Conservation (phyloP, 1,284 basidiomycete species). For the Rhodotorula sp. region DNA sequence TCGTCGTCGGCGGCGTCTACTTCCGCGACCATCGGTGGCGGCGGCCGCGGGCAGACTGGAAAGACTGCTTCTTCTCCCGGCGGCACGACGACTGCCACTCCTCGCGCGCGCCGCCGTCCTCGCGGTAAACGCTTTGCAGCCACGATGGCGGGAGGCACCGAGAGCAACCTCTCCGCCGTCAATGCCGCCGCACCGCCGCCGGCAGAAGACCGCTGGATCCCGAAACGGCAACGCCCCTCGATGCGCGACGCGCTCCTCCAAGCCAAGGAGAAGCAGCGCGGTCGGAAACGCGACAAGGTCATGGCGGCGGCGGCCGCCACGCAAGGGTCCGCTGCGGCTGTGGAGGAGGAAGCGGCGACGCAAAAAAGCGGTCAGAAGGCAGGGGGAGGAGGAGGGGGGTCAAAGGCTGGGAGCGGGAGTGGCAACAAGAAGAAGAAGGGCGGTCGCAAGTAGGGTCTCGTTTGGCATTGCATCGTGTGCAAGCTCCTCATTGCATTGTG, state of each 20-base stretch:
- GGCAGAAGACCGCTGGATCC: slow-evolving; percentile 42
- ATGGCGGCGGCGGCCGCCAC: slow-evolving; percentile 1
- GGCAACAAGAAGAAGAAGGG: slow-evolving; percentile 36
- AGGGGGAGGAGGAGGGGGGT: slow-evolving; percentile 7
- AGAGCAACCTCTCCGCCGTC: background rate
- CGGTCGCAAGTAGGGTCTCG: slow-evolving; percentile 26
- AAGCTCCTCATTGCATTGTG: no score
- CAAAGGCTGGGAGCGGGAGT: background rate
- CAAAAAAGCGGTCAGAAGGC: slow-evolving; percentile 21
- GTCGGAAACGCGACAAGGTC: slow-evolving; percentile 38
- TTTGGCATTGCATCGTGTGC: no score
- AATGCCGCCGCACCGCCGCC: background rate
- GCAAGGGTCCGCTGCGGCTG: slow-evolving; percentile 13
- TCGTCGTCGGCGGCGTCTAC: slow-evolving; percentile 7
- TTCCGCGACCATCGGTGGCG: background rate
- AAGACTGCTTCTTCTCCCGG: background rate
- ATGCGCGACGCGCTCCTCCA: slow-evolving; percentile 46
- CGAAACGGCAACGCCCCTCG: slow-evolving; percentile 41
- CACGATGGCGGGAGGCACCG: no score
- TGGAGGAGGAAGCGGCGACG: background rate
- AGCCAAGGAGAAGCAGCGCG: slow-evolving; percentile 44
- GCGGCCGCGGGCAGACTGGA: no score
- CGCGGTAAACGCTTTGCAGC: no score
- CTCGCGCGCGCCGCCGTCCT: slow-evolving; percentile 3
- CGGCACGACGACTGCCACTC: background rate